Evolutionary conservation across 345 rosid species (phyloP).

Genomic region (Eucalyptus regnans): DNA sequence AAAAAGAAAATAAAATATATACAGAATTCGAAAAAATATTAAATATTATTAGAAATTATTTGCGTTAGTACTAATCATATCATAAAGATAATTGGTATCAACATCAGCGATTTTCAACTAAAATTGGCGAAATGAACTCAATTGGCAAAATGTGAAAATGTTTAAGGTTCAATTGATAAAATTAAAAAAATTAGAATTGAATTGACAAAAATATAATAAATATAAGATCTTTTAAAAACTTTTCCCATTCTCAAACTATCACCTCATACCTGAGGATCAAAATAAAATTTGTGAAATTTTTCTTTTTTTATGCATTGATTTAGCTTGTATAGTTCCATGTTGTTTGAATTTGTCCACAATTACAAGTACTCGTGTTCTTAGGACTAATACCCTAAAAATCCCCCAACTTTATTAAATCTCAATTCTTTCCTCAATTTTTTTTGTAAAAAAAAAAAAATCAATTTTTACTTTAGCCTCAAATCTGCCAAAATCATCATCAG

Average conservation of each 20-base stretch:
- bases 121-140: rapidly evolving
- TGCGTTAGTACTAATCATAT: rapidly evolving
- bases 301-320: not conserved
- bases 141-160: too few species aligned
- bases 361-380: not conserved
- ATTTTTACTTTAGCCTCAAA: not conserved
- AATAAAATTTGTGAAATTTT: not conserved
- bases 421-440: not conserved
- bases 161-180: rapidly evolving
- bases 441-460: too few species aligned
- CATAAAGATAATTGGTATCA: rapidly evolving
- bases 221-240: rapidly evolving
- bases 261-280: not conserved
- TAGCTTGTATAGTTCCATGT: not conserved
- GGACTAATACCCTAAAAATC: not conserved
- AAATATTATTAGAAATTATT: too few species aligned
- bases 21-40: rapidly evolving
- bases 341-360: rapidly evolving
- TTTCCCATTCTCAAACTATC: not conserved
- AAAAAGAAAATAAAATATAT: rapidly evolving
- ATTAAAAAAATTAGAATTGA: rapidly evolving
- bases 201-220: rapidly evolving
- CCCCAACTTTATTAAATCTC: not conserved
- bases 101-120: rapidly evolving
- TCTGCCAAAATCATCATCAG: rapidly evolving